Evolutionary conservation across 2,329 filamentous ascomycete genomes (phyloP), one percentile per base, ranked within the genome.

Genomic region (Zymoseptoria crescenta): DNA sequence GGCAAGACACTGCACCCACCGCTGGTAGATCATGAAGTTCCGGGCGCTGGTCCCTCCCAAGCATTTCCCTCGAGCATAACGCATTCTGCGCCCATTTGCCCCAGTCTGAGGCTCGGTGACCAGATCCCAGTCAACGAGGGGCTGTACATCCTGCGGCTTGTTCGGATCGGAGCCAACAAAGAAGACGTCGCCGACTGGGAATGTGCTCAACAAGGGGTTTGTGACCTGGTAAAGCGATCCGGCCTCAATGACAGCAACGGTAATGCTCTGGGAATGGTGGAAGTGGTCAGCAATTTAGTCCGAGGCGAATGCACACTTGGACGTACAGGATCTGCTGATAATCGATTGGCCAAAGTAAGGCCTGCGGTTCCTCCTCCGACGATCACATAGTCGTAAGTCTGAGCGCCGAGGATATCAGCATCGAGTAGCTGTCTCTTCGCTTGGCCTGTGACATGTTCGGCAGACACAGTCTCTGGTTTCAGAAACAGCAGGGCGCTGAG

Each of bases 51-150:
- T 64, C 29, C 71, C 69, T 35, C 69, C 70, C 1, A 72, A 60
- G 28, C 61, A 64, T 56, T 69, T 70, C 48, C 70, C 70, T 49
- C 68, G 63, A 30, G 66, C 64, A 62, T 70, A 73, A 27, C 65
- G 66, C 3, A 70, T 54, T 5, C 10, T 55, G 21, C 58, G 49
- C 10, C 52, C 56, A n/a, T 58, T 54, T 4, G 58, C 56, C 9
- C 65, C 66, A 16, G 64, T 56, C 52, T 68, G 65, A n/a, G 69
- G 69, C 27, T 60, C 57, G 2, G 69, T 72, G 4, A 65, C 57
- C 50, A 68, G 67, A n/a, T 56, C 49, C 60, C 60, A 59, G 49
- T 62, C 60, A 20, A 62, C 60, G 13, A 59, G 48, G 3, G 60
- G 59, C 8, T 60, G 54, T 4, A 49, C 30, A 10, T 58, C 53